Percentiles rank a stretch among this genome's conserved stretches.
These are phyloP conservation scores for Trichosporon faecale DNA, from an alignment of 1,284 basidiomycete genomes.

Conservation along the genomic window DNA sequence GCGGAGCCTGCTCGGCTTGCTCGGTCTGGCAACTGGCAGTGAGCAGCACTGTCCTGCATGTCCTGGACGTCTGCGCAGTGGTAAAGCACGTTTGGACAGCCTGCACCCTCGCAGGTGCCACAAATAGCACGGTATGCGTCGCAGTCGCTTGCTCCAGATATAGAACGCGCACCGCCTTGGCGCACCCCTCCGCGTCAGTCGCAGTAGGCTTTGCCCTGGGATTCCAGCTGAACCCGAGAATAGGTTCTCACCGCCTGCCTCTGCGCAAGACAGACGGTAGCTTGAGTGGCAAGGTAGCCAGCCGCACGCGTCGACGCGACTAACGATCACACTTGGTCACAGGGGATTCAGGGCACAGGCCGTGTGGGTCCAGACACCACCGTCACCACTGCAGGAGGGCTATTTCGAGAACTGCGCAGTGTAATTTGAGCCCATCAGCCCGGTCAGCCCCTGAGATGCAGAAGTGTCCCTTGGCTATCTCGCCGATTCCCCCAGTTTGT, in stretches of 20 bases:
- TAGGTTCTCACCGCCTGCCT: neutral
- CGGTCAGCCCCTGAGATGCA: too few species aligned
- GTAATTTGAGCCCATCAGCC: neutral
- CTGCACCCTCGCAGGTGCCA: neutral
- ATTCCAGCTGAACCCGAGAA: neutral
- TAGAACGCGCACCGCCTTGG: neutral
- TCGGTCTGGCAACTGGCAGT: too few species aligned
- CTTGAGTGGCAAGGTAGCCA: neutral
- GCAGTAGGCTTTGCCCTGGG: neutral
- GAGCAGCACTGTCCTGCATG: too few species aligned
- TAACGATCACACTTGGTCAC: neutral
- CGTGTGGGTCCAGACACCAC: neutral
- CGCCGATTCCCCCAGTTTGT: too few species aligned
- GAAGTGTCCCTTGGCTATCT: too few species aligned
- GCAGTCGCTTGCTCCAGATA: neutral
- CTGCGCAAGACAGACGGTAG: neutral
- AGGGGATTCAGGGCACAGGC: neutral
- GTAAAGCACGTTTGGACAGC: neutral
- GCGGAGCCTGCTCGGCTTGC: neutral
- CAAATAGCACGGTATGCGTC: constrained; percentile 7
- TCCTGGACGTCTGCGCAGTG: too few species aligned
- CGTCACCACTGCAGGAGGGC: neutral
- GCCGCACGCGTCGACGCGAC: neutral
- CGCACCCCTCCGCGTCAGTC: neutral
- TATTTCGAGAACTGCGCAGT: constrained; percentile 2